phyloP scores from a whole-genome alignment of 108 stramenopile species.

The Epithemia pelagica region DNA sequence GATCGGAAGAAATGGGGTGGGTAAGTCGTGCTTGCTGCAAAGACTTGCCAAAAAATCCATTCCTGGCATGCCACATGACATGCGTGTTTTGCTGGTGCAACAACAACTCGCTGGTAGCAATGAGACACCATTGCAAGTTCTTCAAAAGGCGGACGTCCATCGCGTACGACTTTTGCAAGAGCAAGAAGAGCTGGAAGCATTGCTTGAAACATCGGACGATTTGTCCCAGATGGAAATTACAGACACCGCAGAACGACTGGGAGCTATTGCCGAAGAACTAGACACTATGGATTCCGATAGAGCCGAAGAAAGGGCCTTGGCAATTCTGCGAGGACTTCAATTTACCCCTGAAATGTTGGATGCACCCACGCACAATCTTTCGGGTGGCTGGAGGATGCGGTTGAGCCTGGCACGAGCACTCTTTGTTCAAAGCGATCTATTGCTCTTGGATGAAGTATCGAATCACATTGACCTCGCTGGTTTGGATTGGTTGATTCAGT shows the following conservation, averaged over 20 bases:
- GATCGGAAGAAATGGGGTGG: conserved; percentile 76
- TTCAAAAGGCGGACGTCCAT: conserved; percentile 61
- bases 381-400: conserved; percentile 95
- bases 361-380: conserved; percentile 59
- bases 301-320: conserved; percentile 54
- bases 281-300: conserved; percentile 59
- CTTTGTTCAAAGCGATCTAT: conserved; percentile 59
- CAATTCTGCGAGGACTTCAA: conserved; percentile 51
- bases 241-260: conserved; percentile 42
- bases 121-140: conserved; percentile 62
- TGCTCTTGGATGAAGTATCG: conserved; percentile 90
- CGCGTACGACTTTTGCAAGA: conserved; percentile 45
- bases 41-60: conserved; percentile 61
- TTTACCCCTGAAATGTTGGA: conserved; percentile 57
- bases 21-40: conserved; percentile 78
- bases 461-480: conserved; percentile 90
- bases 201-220: conserved; percentile 36
- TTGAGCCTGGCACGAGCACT: conserved; percentile 78
- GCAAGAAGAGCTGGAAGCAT: conserved; percentile 48
- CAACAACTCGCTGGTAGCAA: conserved; percentile 80
- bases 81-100: conserved; percentile 61
- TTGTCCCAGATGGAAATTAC: conserved; percentile 41
- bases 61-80: conserved; percentile 72
- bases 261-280: conserved; percentile 59
- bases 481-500: conserved; percentile 75